Evolutionary conservation across 306 rosid species (phyloP).

Genomic region (Alnus rubra): DNA sequence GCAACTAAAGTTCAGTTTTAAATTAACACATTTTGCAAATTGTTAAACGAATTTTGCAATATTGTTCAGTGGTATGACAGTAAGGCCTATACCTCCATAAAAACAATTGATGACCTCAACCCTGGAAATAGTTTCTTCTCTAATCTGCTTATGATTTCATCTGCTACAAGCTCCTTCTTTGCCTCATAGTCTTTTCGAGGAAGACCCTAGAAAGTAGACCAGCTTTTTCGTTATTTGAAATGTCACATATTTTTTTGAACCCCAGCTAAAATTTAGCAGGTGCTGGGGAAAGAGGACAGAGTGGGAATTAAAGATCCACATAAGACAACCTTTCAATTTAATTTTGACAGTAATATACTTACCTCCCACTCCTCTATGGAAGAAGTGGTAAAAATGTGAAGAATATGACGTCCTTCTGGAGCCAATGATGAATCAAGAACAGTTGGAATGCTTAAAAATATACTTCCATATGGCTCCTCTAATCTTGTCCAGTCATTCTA

Average conservation of each 20-base stretch:
- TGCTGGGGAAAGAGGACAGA: slow-evolving; percentile 15
- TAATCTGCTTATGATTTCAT: slow-evolving; percentile 71
- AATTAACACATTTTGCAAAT: background rate
- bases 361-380: slow-evolving; percentile 94
- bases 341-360: slow-evolving; percentile 25
- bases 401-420: slow-evolving; percentile 85
- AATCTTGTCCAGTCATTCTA: slow-evolving; percentile 72
- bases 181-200: slow-evolving; percentile 67
- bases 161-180: slow-evolving; percentile 83
- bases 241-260: slow-evolving; percentile 8
- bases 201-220: slow-evolving; percentile 58
- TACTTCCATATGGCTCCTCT: slow-evolving; percentile 89
- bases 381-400: slow-evolving; percentile 94
- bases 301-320: slow-evolving; percentile 19
- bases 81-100: slow-evolving; percentile 64
- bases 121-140: slow-evolving; percentile 88
- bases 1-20: background rate
- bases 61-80: slow-evolving; percentile 18
- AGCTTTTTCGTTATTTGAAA: slow-evolving; percentile 13
- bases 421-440: slow-evolving; percentile 86
- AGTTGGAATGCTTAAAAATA: slow-evolving; percentile 96
- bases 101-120: slow-evolving; percentile 65
- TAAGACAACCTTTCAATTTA: slow-evolving; percentile 16
- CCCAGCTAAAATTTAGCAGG: slow-evolving; percentile 3
- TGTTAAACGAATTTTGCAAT: background rate